Evolutionary conservation across 108 stramenopile genomes (phyloP), one percentile per base, ranked within the genome.

Genomic region (Poteriospumella lacustris): DNA sequence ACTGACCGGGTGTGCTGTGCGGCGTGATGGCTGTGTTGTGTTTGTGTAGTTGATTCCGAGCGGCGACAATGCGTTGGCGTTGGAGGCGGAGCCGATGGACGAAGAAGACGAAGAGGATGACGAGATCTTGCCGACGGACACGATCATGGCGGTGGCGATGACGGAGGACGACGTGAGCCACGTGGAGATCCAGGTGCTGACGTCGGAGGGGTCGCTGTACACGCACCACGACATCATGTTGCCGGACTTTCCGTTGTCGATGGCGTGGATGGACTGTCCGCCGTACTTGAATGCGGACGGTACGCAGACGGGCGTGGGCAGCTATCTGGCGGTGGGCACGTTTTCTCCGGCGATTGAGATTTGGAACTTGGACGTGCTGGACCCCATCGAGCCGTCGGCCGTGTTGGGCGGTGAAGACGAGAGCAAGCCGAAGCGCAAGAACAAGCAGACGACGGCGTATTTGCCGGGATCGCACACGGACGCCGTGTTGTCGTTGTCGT

Each of bases 291-390:
- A 42, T n/a, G 28, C 44, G 31, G 82, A 40, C 58, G 83, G 43
- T 0, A n/a, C 68, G 39, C 76, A 73, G 41, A 24, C 38, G 43
- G n/a, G 1, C 15, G 88, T 91, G 0, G 96, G 94, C 40, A 92
- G 91, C 82, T 95, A 85, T 79, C 88, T 89, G 36, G 98, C 98
- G 3, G 96, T 98, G 19, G 97, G 99, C 28, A 96, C 96, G 38
- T 97, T 99, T 80, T 80, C 88, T 40, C 93, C 97, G 12, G 96
- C 90, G 26, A 98, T 98, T 82, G 97, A 98, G 84, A 91, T 99
- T 76, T 99, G 99, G 99, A 97, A 98, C 82, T 80, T 97, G 0
- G 99, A 99, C 81, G 94, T 97, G 0, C 76, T 98, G 81, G 96
- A 98, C 85, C 92, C 97, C 0, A 79, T 98, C 19, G 99, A 98